These are phyloP conservation scores for Xerocomellus chrysenteron DNA, from an alignment of 768 basidiomycete genomes.

Conservation along the genomic window DNA sequence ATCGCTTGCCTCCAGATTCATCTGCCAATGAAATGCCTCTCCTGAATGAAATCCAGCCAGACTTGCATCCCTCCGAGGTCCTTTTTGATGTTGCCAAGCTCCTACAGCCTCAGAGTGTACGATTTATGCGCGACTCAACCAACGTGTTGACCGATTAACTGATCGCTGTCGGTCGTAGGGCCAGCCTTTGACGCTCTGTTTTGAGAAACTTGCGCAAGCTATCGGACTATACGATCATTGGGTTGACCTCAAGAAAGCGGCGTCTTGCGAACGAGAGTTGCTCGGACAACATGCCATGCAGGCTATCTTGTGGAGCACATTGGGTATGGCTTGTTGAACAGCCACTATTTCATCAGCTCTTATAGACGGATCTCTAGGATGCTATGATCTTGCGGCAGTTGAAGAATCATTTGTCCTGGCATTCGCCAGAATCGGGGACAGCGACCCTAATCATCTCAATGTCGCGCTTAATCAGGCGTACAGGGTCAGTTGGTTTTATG, in stretches of 20 bases:
- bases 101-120: conserved; percentile 62
- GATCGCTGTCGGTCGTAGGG: conserved; percentile 43
- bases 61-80: conserved; percentile 73
- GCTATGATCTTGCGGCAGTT: conserved; percentile 57
- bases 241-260: conserved; percentile 54
- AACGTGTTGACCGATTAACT: neutral
- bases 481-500: conserved; percentile 43
- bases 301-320: conserved; percentile 66
- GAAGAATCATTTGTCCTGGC: conserved; percentile 72
- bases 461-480: conserved; percentile 67
- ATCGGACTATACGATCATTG: conserved; percentile 70
- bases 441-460: conserved; percentile 61
- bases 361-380: conserved; percentile 47
- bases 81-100: conserved; percentile 77
- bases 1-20: conserved; percentile 58
- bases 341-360: neutral
- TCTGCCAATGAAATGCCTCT: conserved; percentile 42
- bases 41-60: conserved; percentile 73
- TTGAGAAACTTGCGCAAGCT: conserved; percentile 66
- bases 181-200: conserved; percentile 68
- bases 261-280: conserved; percentile 56
- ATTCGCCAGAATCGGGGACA: conserved; percentile 56
- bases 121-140: conserved; percentile 9
- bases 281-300: conserved; percentile 76
- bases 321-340: conserved; percentile 44